A percentile compares a stretch with the other conserved stretches of the same genome.
These are phyloP conservation scores for Macrolepiota albuminosa DNA, from an alignment of 768 basidiomycete species.

Conservation along the genomic window DNA sequence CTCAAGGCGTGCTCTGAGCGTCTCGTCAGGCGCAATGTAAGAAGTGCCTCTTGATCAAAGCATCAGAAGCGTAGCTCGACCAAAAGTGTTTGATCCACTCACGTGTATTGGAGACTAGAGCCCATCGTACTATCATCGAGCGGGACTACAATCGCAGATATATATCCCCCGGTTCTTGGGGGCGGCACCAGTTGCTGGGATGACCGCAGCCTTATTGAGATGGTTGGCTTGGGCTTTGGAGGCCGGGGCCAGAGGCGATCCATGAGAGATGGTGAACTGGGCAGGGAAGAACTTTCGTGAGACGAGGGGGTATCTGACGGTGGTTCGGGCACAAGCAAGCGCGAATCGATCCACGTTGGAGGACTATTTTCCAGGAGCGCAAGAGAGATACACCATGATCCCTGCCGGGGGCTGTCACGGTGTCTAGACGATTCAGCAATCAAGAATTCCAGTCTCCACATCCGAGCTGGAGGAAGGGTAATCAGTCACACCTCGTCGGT, in stretches of 20 bases:
- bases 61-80: neutral
- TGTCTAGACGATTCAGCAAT: constrained; percentile 19
- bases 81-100: constrained; percentile 15
- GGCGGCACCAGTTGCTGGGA: constrained; percentile 26
- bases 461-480: constrained; percentile 24
- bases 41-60: constrained; percentile 32
- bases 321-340: constrained; percentile 37
- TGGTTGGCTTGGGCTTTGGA: constrained; percentile 26
- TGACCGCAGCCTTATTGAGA: constrained; percentile 34
- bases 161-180: neutral
- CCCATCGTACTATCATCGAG: constrained; percentile 38
- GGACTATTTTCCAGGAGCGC: constrained; percentile 51
- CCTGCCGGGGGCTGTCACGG: constrained; percentile 19
- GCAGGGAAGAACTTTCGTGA: neutral
- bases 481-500: too few relatives aligned
- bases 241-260: constrained; percentile 5
- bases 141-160: constrained; percentile 29
- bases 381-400: constrained; percentile 47
- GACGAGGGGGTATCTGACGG: neutral
- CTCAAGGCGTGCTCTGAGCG: constrained; percentile 41
- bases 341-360: constrained; percentile 53
- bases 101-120: constrained; percentile 50
- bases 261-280: constrained; percentile 7
- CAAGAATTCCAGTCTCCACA: constrained; percentile 51
- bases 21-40: constrained; percentile 42